Evolutionary conservation across 1,284 basidiomycete genomes (phyloP), one percentile per base, ranked within the genome.

Genomic region (Boletus subluridellus): DNA sequence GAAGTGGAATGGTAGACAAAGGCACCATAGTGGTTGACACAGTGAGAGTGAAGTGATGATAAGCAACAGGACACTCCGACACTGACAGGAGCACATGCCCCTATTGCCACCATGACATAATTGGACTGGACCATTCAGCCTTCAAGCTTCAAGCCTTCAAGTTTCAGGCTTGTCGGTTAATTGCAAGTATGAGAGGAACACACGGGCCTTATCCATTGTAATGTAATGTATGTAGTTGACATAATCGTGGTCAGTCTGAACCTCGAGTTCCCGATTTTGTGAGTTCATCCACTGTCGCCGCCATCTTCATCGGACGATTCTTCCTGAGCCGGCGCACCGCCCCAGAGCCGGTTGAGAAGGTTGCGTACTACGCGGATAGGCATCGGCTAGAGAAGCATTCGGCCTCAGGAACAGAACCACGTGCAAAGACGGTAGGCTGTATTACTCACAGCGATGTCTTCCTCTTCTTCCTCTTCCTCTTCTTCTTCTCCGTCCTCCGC

Each of bases 291-390:
- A 42, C 26, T 55, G 14, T 55, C 55, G 2, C 1, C 24, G 5
- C 32, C 67, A 26, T 74, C 76, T 32, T 77, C 77, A 37, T 74
- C 73, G 14, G 73, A 74, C 2, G 70, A 74, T 11, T 65, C 66
- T 7, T 73, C 69, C 21, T 65, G 69, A 14, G 69, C 63, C 2
- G 65, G 71, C 1, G 67, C 61, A 12, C 78, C 74, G 38, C 86
- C 84, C 83, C 85, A 89, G 63, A 90, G 79, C 10, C 85, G 74
- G 58, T 79, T 80, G 52, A 89, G 65, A 12, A 89, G 70, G 65
- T 84, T 85, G 14, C 84, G 78, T 17, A 89, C 69, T n/a, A 86
- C 68, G 5, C 86, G 81, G 35, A 84, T 71, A 8, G 85, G 86
- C 64, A 89, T 73, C 5, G 84, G 78, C 86, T 89, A 62, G 26